phyloP scores from a whole-genome alignment of 2,329 filamentous ascomycete species.

The Cryphonectria carpinicola region DNA sequence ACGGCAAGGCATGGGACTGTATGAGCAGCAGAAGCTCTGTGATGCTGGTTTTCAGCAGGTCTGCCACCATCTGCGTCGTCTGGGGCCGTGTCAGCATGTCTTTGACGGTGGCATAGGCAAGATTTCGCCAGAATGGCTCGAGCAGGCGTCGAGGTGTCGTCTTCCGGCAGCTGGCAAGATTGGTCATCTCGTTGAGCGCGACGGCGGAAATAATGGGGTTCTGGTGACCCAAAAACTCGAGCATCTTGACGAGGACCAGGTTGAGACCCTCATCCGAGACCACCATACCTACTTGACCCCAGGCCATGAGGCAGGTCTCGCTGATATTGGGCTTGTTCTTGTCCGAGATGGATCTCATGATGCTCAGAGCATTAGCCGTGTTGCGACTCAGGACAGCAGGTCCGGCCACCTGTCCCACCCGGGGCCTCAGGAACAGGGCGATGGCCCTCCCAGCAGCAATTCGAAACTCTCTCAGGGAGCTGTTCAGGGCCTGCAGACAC shows the following conservation, averaged over 20 bases:
- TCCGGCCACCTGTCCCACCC: conserved; percentile 14
- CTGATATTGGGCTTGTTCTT: conserved; percentile 69
- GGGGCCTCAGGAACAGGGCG: conserved; percentile 21
- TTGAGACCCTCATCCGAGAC: conserved; percentile 84
- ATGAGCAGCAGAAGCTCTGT: conserved; percentile 75
- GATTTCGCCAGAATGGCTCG: conserved; percentile 83
- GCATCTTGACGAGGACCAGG: conserved; percentile 78
- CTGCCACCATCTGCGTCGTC: conserved; percentile 77
- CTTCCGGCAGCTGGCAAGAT: conserved; percentile 68
- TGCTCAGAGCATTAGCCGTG: conserved; percentile 69
- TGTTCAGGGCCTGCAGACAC: conserved; percentile 80
- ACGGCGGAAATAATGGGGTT: conserved; percentile 80
- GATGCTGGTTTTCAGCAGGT: conserved; percentile 77
- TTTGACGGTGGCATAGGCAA: conserved; percentile 82
- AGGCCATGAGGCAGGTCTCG: conserved; percentile 83
- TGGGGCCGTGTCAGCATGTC: conserved; percentile 82
- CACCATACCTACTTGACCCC: conserved; percentile 80
- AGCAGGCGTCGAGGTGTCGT: conserved; percentile 72
- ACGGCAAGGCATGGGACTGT: conserved; percentile 82
- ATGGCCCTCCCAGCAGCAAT: conserved; percentile 71
- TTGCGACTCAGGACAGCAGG: conserved; percentile 60
- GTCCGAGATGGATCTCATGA: conserved; percentile 73
- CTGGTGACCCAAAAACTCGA: conserved; percentile 84
- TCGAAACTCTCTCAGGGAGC: conserved; percentile 82
- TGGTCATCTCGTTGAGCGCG: conserved; percentile 80